Conservation (phyloP, 495 filamentous ascomycete species). For the Lasiosphaeris hirsuta region DNA sequence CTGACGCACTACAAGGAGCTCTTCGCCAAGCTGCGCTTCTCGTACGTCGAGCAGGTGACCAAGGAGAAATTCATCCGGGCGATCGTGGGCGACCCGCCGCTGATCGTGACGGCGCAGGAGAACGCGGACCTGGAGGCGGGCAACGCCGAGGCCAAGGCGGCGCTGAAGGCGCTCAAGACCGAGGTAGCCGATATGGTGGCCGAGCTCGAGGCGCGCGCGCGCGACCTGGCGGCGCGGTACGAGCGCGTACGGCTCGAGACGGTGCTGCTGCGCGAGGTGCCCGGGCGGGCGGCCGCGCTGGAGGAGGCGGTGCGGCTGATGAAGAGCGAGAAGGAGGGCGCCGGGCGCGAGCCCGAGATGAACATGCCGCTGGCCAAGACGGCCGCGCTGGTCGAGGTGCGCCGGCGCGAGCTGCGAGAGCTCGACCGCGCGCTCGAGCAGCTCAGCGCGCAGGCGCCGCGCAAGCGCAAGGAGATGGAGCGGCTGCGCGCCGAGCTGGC, state of each 20-base stretch:
- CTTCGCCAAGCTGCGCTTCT: slow-evolving; percentile 94
- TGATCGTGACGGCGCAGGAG: slow-evolving; percentile 76
- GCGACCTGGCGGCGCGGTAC: slow-evolving; percentile 56
- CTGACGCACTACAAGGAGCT: slow-evolving; percentile 90
- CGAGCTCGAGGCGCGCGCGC: slow-evolving; percentile 66
- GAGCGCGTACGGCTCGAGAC: slow-evolving; percentile 63
- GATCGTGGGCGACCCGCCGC: slow-evolving; percentile 80
- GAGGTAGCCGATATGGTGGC: slow-evolving; percentile 71
- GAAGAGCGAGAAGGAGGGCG: slow-evolving; percentile 35
- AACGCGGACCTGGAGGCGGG: slow-evolving; percentile 75
- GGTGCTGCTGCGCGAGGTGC: slow-evolving; percentile 56
- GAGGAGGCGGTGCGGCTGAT: slow-evolving; percentile 57
- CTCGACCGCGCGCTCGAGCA: slow-evolving; percentile 66
- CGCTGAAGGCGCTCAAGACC: slow-evolving; percentile 71
- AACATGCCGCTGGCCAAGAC: slow-evolving; percentile 61
- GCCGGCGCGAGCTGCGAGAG: slow-evolving; percentile 58
- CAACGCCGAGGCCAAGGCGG: slow-evolving; percentile 68
- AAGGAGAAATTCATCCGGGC: slow-evolving; percentile 77
- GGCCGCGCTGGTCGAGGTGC: slow-evolving; percentile 51
- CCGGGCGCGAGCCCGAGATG: slow-evolving; percentile 19
- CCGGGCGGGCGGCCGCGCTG: slow-evolving; percentile 58
- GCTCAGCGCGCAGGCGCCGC: slow-evolving; percentile 61
- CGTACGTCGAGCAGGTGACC: slow-evolving; percentile 79
- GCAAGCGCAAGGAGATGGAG: slow-evolving; percentile 69
- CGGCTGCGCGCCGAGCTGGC: slow-evolving; percentile 66